phyloP scores from a whole-genome alignment of 345 rosid genomes.

The Populus davidiana region DNA sequence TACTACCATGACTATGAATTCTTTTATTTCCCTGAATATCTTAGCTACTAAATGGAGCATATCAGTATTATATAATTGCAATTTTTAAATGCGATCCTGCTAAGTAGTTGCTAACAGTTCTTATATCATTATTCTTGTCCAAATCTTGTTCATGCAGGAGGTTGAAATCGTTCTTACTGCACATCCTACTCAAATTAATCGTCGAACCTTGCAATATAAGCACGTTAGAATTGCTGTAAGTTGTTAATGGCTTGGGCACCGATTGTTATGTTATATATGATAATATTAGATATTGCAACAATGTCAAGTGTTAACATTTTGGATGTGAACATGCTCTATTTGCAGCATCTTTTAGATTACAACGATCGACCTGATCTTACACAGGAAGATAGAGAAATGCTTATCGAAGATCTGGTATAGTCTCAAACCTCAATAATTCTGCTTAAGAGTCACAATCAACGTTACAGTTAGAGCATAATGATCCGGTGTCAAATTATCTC shows the following conservation, averaged over 20 bases:
- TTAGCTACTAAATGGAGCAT: slow-evolving; percentile 1
- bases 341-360: slow-evolving; percentile 88
- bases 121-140: not conserved
- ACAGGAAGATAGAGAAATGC: slow-evolving; percentile 86
- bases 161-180: slow-evolving; percentile 98
- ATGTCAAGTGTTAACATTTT: slow-evolving; percentile 1
- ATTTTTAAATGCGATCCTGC: not conserved
- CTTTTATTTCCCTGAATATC: not conserved
- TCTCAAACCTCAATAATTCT: slow-evolving; percentile 6
- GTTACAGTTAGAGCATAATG: not conserved
- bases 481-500: not conserved
- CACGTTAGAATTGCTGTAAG: slow-evolving; percentile 93
- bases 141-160: slow-evolving; percentile 49
- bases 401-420: slow-evolving; percentile 90
- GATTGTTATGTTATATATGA: slow-evolving; percentile 2
- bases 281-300: slow-evolving; percentile 3
- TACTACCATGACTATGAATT: not conserved
- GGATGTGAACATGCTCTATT: slow-evolving; percentile 12
- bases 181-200: slow-evolving; percentile 95
- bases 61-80: not conserved
- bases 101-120: not conserved
- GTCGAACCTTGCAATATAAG: slow-evolving; percentile 92
- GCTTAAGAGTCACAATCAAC: not conserved
- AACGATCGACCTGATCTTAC: slow-evolving; percentile 83
- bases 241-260: slow-evolving; percentile 15